Percentiles rank a stretch among this genome's conserved stretches.
Evolutionary conservation across 805 yeast species (phyloP).

Genomic region (Candida fluviatilis): DNA sequence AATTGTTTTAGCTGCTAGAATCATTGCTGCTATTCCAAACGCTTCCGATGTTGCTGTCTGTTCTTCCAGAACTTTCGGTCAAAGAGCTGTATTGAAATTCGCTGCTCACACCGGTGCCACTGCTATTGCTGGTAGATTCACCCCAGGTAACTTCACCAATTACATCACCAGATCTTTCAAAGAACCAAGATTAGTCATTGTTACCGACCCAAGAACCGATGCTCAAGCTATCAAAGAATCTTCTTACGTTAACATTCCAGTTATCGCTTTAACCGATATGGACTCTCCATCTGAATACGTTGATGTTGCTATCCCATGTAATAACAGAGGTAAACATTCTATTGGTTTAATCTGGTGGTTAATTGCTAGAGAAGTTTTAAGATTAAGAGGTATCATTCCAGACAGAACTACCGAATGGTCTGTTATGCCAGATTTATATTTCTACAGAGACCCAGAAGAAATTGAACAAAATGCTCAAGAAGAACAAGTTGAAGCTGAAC

Average conservation of each 20-base stretch:
- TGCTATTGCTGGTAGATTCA: slow-evolving; percentile 99
- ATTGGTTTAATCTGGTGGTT: slow-evolving; percentile 99
- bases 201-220: slow-evolving; percentile 99
- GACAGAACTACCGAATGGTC: slow-evolving; percentile 97
- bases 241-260: slow-evolving; percentile 99
- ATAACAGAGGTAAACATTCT: slow-evolving; percentile 99
- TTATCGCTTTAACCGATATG: slow-evolving; percentile 96
- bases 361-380: slow-evolving; percentile 97
- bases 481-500: slow-evolving; percentile 50
- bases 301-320: slow-evolving; percentile 99
- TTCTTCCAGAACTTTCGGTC: slow-evolving; percentile 99
- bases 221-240: slow-evolving; percentile 99
- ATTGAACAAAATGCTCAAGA: slow-evolving; percentile 74
- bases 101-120: slow-evolving; percentile 99
- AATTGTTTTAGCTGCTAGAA: slow-evolving; percentile 98
- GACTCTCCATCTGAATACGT: slow-evolving; percentile 99
- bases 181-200: slow-evolving; percentile 99
- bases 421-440: slow-evolving; percentile 99
- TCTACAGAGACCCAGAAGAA: slow-evolving; percentile 99
- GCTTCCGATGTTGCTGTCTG: slow-evolving; percentile 97
- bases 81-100: slow-evolving; percentile 99
- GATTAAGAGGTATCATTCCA: slow-evolving; percentile 96
- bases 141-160: slow-evolving; percentile 99
- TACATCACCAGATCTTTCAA: slow-evolving; percentile 99
- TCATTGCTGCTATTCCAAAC: slow-evolving; percentile 99